Base-by-base conservation (phyloP, 768 basidiomycete species). In the Pisolithus orientalis region DNA sequence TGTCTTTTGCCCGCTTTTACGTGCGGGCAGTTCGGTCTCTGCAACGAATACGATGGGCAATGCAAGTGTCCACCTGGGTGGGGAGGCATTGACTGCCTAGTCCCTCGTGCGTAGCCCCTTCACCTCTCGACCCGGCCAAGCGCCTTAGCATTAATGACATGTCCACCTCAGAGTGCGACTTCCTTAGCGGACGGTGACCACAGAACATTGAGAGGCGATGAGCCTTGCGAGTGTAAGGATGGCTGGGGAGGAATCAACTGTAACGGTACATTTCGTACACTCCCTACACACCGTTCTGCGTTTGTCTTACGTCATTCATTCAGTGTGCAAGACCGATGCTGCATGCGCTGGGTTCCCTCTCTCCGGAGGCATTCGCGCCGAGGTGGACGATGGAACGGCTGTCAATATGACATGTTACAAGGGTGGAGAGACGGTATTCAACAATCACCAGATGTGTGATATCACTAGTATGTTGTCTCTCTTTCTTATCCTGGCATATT, bases 1-100 rank as follows among this genome's bases (percentile, higher is more conserved):
- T 99, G 95, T 67, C 76, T 92, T 50, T 75, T 99, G 14, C 93
- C 94, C 0, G 87, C 82, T 0, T 97, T 94, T 69, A 86, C 78
- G 0, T 99, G 95, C 64, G 92, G 92, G 1, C 92, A 98, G 68
- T 96, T 83, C 58, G 94, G 93, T 27, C 73, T 83, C 42, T 99
- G 96, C 71, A 86, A 94, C 63, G 77, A 82, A 46, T 97, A 88
- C 63, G 84, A 97, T 63, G 96, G 96, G 1, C 93, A 96, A 61
- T 99, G 96, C 71, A 85, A 92, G 63, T 99, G 96, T 62, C 93
- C 94, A 1, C 80, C 91, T 39, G 96, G 96, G n/a, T 99, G 94
- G 84, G 91, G 93, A 44, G 96, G 96, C 1, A 87, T 94, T 37
- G 95, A 98, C 63, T 99, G 96, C 71, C 70, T 96, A 49, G 80